phyloP scores from a whole-genome alignment of 169 alveolate species.

The Theileria parva region DNA sequence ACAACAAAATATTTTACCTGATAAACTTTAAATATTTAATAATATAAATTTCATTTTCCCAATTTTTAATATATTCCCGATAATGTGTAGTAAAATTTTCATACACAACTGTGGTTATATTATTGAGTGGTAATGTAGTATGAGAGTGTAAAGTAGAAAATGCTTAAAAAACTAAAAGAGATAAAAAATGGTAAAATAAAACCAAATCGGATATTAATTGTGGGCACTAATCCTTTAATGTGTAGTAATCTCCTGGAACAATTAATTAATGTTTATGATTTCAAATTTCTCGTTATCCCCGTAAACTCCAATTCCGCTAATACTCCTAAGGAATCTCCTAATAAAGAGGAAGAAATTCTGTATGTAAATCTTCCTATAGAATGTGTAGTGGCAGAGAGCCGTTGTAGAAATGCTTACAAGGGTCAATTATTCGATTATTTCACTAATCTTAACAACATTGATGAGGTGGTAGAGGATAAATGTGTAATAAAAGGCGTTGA shows the following conservation, averaged over 20 bases:
- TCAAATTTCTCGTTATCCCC: slow-evolving; percentile 27
- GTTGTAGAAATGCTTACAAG: slow-evolving; percentile 44
- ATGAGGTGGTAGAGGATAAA: background rate
- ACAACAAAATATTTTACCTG: too few relatives aligned
- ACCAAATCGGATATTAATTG: slow-evolving; percentile 35
- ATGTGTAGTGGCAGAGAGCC: slow-evolving; percentile 43
- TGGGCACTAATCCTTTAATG: slow-evolving; percentile 32
- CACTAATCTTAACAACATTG: background rate
- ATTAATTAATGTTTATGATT: slow-evolving; percentile 30
- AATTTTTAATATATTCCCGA: too few relatives aligned
- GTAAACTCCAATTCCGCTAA: slow-evolving; percentile 6
- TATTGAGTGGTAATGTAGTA: too few relatives aligned
- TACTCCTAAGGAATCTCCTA: background rate
- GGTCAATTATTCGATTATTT: slow-evolving; percentile 43
- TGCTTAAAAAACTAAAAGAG: background rate
- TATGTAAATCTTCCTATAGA: slow-evolving; percentile 28
- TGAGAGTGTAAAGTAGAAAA: too few relatives aligned
- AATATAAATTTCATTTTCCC: too few relatives aligned
- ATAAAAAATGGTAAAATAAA: background rate
- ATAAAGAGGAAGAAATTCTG: background rate
- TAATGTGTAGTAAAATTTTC: too few relatives aligned
- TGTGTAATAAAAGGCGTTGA: slow-evolving; percentile 17
- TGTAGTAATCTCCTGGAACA: slow-evolving; percentile 23
- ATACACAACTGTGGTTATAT: too few relatives aligned
- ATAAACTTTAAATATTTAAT: too few relatives aligned